phyloP scores from a whole-genome alignment of 345 rosid species.

The Murraya paniculata region DNA sequence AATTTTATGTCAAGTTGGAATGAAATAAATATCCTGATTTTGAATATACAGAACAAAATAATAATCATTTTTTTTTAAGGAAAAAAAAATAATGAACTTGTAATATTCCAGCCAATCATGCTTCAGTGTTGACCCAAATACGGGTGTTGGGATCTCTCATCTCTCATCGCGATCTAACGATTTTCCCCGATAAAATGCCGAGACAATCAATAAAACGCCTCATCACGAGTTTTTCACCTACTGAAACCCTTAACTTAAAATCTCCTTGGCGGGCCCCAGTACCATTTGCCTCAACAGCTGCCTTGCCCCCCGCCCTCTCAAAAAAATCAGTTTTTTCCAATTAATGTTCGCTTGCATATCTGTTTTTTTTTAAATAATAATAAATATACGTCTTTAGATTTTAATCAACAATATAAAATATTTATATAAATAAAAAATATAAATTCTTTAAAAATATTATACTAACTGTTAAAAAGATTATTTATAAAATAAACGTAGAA shows the following conservation, averaged over 20 bases:
- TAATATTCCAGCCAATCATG: not conserved
- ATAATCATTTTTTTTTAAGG: no score
- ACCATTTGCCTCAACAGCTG: not conserved
- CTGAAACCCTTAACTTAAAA: not conserved
- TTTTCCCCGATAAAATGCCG: constrained; percentile 15
- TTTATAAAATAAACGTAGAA: no score
- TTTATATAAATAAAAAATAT: no score
- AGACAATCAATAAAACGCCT: not conserved
- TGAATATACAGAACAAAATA: not conserved
- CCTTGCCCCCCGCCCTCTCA: not conserved
- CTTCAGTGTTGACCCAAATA: not conserved
- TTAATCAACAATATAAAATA: no score
- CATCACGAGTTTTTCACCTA: constrained; percentile 8
- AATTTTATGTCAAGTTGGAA: not conserved
- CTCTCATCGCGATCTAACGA: not conserved
- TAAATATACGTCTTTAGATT: no score
- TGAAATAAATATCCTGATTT: not conserved
- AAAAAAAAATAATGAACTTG: not conserved
- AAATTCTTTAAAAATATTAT: not conserved
- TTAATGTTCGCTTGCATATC: not conserved
- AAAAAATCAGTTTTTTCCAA: not conserved
- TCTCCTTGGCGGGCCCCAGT: constrained; percentile 11
- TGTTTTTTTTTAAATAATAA: no score
- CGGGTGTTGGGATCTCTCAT: not conserved
- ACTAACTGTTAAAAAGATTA: no score